Percentiles rank a stretch among this genome's conserved stretches.
Evolutionary conservation across 2,329 filamentous ascomycete species (phyloP).

Genomic region (Scedosporium apiospermum): DNA sequence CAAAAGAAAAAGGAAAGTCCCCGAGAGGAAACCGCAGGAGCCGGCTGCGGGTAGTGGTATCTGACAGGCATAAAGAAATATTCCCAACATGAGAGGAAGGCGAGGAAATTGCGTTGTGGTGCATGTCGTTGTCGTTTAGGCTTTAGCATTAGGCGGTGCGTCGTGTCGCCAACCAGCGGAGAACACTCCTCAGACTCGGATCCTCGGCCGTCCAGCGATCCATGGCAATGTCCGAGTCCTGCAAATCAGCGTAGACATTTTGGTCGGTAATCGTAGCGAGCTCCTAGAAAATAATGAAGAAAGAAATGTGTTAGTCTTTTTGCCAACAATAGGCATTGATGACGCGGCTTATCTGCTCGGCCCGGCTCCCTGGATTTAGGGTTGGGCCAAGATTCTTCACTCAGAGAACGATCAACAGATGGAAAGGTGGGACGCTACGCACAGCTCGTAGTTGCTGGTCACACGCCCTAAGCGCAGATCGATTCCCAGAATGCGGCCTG

Average conservation of each 20-base stretch:
- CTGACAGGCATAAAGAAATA: not conserved
- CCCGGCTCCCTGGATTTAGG: no score
- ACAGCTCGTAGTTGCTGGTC: constrained; percentile 49
- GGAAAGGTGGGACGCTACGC: constrained; percentile 19
- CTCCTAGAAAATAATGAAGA: constrained; percentile 32
- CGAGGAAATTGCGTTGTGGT: not conserved
- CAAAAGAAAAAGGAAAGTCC: not conserved
- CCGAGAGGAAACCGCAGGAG: not conserved
- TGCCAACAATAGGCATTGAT: not conserved
- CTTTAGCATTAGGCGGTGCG: constrained; percentile 10
- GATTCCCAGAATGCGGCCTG: constrained; percentile 35
- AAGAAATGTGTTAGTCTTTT: not conserved
- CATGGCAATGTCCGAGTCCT: constrained; percentile 40
- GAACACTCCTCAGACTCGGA: constrained; percentile 45
- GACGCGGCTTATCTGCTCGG: not conserved
- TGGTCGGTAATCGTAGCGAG: constrained; percentile 50
- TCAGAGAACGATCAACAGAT: not conserved
- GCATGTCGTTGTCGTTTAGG: no score
- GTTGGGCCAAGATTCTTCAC: not conserved
- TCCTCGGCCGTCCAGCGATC: constrained; percentile 56
- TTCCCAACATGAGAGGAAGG: not conserved
- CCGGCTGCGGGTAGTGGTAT: not conserved
- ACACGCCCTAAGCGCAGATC: constrained; percentile 39
- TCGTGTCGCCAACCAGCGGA: constrained; percentile 47
- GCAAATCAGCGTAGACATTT: constrained; percentile 44